Conservation (phyloP, 1,139 yeast genomes). For the Candida mesenterica region DNA sequence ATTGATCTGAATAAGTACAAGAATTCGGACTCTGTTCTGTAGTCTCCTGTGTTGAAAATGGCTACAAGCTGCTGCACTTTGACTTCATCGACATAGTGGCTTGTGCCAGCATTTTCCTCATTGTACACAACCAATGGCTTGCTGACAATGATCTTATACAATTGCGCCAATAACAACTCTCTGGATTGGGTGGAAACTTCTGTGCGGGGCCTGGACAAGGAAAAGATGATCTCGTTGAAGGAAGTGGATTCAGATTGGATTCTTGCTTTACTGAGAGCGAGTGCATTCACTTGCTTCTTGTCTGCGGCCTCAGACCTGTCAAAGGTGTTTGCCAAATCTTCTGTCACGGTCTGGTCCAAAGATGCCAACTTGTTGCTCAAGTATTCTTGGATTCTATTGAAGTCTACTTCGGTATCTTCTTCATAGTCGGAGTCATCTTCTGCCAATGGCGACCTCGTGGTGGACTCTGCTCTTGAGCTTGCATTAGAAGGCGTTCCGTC, state of each 20-base stretch:
- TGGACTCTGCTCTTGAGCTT: conserved; percentile 35
- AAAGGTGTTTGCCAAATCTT: conserved; percentile 14
- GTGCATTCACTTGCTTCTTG: conserved; percentile 32
- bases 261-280: conserved; percentile 32
- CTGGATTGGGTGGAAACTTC: conserved; percentile 50
- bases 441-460: conserved; percentile 42
- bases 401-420: conserved; percentile 44
- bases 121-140: conserved; percentile 41
- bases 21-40: conserved; percentile 44
- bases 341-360: conserved; percentile 16
- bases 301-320: conserved; percentile 15
- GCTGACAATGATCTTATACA: conserved; percentile 46
- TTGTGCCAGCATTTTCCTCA: conserved; percentile 35
- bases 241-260: conserved; percentile 39
- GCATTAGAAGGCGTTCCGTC: conserved; percentile 16
- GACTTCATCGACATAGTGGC: conserved; percentile 36
- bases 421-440: conserved; percentile 36
- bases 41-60: conserved; percentile 32
- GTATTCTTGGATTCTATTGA: conserved; percentile 40
- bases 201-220: conserved; percentile 40
- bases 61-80: conserved; percentile 34
- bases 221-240: conserved; percentile 39
- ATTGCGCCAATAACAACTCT: conserved; percentile 50
- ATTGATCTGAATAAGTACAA: conserved; percentile 42
- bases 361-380: conserved; percentile 37